Percentiles rank a stretch among this genome's conserved stretches.
These are phyloP conservation scores for Corylus americana DNA, from an alignment of 306 rosid genomes.

Conservation along the genomic window DNA sequence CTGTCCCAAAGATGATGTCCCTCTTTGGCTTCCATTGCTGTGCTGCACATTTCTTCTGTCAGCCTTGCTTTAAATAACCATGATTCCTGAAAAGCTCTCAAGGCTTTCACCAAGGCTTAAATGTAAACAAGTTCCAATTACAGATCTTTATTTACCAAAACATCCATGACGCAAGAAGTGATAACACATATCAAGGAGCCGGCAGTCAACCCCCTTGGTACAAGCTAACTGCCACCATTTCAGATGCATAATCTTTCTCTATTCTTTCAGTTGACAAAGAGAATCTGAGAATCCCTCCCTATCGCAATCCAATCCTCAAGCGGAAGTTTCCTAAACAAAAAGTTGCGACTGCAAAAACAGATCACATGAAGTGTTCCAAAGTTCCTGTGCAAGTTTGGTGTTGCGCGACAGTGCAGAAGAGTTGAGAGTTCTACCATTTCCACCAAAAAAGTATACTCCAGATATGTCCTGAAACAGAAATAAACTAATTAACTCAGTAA, in stretches of 20 bases:
- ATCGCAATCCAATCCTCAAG: conserved; percentile 24
- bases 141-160: background rate
- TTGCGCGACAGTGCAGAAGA: conserved; percentile 59
- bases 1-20: no score
- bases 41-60: background rate
- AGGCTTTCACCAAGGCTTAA: background rate
- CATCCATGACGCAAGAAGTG: background rate
- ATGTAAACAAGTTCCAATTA: background rate
- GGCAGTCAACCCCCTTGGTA: conserved; percentile 17
- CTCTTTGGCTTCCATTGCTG: background rate
- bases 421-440: conserved; percentile 56
- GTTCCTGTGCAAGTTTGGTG: conserved; percentile 57
- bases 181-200: conserved; percentile 1
- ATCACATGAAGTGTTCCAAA: conserved; percentile 68
- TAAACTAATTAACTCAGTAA: background rate
- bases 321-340: conserved; percentile 31
- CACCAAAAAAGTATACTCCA: conserved; percentile 79
- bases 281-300: conserved; percentile 6
- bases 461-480: conserved; percentile 62
- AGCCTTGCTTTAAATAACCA: background rate
- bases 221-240: background rate
- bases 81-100: background rate
- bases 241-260: background rate
- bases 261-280: background rate
- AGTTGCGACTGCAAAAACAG: conserved; percentile 54